phyloP scores from a whole-genome alignment of 106 monocot genomes.

The Chionographis japonica region DNA sequence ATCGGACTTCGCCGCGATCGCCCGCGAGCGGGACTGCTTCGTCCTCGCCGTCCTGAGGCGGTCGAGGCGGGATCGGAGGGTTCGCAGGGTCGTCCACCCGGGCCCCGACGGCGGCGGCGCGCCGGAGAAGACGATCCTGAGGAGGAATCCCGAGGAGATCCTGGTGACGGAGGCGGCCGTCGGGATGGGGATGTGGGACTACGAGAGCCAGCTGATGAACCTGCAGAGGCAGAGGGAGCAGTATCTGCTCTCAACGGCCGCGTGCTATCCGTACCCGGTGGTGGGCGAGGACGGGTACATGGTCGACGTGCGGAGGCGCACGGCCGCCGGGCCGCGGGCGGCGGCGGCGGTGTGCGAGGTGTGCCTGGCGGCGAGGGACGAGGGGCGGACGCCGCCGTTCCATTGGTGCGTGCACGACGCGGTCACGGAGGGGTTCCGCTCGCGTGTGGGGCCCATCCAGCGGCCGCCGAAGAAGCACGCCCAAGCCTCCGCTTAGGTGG shows the following conservation, averaged over 20 bases:
- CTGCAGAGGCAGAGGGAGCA: constrained; percentile 36
- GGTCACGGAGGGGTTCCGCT: constrained; percentile 43
- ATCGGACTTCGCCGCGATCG: constrained; percentile 30
- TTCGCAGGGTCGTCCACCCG: not conserved
- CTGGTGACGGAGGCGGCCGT: not conserved
- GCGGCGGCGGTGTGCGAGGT: constrained; percentile 24
- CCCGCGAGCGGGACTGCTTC: constrained; percentile 39
- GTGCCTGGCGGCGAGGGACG: constrained; percentile 26
- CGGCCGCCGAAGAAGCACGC: constrained; percentile 38
- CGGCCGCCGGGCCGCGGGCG: not conserved
- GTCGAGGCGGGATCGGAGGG: constrained; percentile 8
- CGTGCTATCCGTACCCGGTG: constrained; percentile 2
- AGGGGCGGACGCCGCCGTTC: constrained; percentile 24
- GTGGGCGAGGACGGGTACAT: not conserved
- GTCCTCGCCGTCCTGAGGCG: constrained; percentile 23
- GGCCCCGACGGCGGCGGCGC: not conserved
- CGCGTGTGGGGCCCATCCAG: constrained; percentile 57
- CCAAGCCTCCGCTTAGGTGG: constrained; percentile 23
- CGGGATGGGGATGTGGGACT: constrained; percentile 21
- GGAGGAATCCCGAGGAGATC: constrained; percentile 13
- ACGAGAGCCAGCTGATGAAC: constrained; percentile 28
- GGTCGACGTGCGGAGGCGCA: not conserved
- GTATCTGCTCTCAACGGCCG: constrained; percentile 18
- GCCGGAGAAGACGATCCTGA: constrained; percentile 43
- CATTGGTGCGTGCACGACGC: constrained; percentile 51